phyloP scores from a whole-genome alignment of 148 eudicot species.

The Amaranthus hypochondriacus region DNA sequence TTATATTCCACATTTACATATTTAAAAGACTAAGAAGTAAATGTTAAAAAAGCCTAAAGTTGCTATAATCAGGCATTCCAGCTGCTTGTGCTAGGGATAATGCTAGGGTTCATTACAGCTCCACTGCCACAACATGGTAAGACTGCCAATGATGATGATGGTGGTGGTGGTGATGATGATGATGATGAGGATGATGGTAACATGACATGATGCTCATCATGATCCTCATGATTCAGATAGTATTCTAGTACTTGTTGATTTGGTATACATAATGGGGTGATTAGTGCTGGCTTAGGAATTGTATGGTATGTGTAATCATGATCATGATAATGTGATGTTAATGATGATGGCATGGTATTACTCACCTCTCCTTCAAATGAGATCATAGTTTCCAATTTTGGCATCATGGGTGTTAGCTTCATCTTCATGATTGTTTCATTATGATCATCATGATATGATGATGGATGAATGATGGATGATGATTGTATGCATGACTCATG shows the following conservation, averaged over 20 bases:
- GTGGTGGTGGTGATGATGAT: constrained; percentile 2
- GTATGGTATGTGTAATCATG: background rate
- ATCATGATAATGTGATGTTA: constrained; percentile 13
- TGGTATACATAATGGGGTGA: constrained; percentile 3
- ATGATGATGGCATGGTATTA: constrained; percentile 18
- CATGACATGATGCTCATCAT: constrained; percentile 20
- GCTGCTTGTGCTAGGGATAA: constrained; percentile 10
- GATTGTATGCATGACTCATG: constrained; percentile 12
- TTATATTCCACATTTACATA: constrained; percentile 16
- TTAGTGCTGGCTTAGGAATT: constrained; percentile 6
- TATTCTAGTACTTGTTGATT: background rate
- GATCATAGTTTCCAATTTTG: constrained; percentile 8
- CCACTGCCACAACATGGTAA: constrained; percentile 28
- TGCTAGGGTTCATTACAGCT: constrained; percentile 29
- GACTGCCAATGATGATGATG: background rate
- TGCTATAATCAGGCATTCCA: constrained; percentile 23
- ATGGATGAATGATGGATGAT: background rate
- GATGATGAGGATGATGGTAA: constrained; percentile 22
- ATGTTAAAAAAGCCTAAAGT: constrained; percentile 22
- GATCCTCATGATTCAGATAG: constrained; percentile 5
- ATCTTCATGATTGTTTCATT: constrained; percentile 7
- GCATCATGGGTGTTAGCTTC: constrained; percentile 11
- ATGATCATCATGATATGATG: constrained; percentile 9
- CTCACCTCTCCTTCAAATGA: background rate
- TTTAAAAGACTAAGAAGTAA: constrained; percentile 15